Percentiles rank a stretch among this genome's conserved stretches.
These are phyloP conservation scores for Eucalyptus brandiana DNA, from an alignment of 345 rosid species.

Conservation along the genomic window DNA sequence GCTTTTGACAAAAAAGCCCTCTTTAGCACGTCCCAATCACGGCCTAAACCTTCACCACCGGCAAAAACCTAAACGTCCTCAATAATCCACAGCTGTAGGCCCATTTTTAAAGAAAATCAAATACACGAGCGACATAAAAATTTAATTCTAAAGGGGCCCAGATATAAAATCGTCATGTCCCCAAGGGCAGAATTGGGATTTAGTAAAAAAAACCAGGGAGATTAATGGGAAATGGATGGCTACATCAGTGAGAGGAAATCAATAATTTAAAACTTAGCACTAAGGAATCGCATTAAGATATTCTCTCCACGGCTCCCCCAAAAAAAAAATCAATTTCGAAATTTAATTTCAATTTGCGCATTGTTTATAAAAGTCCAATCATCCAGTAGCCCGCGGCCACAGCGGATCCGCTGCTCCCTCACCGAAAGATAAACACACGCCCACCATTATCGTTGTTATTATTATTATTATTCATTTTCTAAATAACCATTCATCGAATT, in stretches of 20 bases:
- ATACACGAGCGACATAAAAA: not conserved
- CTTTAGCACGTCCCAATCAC: not conserved
- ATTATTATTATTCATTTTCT: not conserved
- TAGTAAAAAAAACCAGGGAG: not conserved
- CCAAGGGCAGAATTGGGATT: not conserved
- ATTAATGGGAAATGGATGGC: not conserved
- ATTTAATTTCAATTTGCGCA: not conserved
- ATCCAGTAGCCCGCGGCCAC: not conserved
- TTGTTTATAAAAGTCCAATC: not conserved
- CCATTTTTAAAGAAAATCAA: not conserved
- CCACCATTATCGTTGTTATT: not conserved
- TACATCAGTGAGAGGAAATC: not conserved
- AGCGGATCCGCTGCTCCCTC: not conserved
- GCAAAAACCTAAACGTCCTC: not conserved
- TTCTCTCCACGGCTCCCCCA: not conserved
- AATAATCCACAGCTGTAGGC: not conserved
- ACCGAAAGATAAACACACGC: not conserved
- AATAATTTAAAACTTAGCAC: not conserved
- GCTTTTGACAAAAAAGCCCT: not conserved
- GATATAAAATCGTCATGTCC: not conserved
- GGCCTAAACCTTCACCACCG: not conserved
- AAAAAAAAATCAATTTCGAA: not conserved
- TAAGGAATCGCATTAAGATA: not conserved
- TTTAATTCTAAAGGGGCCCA: not conserved
- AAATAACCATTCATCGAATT: not conserved